Conservation (phyloP, 306 rosid genomes). For the Chamaecrista fasciculata region DNA sequence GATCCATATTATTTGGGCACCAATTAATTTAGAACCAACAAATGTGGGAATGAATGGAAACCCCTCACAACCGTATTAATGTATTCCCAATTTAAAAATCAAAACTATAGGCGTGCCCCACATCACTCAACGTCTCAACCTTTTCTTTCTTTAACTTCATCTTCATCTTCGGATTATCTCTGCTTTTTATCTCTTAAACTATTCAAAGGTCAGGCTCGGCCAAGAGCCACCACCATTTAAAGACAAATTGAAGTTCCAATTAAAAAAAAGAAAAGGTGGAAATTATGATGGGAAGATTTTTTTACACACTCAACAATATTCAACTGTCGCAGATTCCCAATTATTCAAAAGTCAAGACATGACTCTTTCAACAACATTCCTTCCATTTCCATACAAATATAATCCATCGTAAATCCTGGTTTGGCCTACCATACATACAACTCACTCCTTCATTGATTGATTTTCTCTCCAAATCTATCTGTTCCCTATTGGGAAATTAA, state of each 20-base stretch:
- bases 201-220: constrained; percentile 6
- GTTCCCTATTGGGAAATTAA: too few species aligned
- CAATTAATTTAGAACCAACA: constrained; percentile 3
- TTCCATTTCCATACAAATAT: not conserved
- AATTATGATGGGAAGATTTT: not conserved
- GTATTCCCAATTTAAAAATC: not conserved
- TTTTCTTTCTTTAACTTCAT: not conserved
- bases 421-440: constrained; percentile 4
- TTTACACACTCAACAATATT: constrained; percentile 11
- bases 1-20: not conserved
- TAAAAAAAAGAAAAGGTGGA: not conserved
- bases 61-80: not conserved
- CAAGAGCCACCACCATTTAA: not conserved
- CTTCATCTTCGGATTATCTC: not conserved
- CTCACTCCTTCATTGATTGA: too few species aligned
- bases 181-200: not conserved
- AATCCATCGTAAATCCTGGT: constrained; percentile 9
- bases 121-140: not conserved
- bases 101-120: not conserved
- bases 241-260: not conserved
- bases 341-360: constrained; percentile 11
- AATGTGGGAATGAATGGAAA: constrained; percentile 5
- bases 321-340: constrained; percentile 1
- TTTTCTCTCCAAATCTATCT: not conserved
- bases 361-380: not conserved